Evolutionary conservation across 108 stramenopile species (phyloP), one percentile per base, ranked within the genome.

Genomic region (Licmophora abbreviata): DNA sequence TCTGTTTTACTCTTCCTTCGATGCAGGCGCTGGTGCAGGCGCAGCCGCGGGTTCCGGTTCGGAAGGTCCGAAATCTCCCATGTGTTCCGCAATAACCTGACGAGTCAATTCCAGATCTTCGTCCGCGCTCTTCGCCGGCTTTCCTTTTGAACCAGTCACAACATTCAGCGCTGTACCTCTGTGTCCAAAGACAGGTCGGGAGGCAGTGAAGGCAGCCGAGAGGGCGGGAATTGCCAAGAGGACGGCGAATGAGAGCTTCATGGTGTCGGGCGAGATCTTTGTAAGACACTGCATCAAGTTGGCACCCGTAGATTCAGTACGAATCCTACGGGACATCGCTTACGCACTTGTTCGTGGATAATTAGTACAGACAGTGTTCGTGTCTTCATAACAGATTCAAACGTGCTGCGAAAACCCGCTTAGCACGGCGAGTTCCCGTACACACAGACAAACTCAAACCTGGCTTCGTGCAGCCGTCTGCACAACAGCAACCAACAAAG

Each of bases 21-120:
- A 21, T 3, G 9, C 24, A 6, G 44, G 10, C 10, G 22, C 44
- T 21, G 8, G 15, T 17, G 43, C 15, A 12, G 10, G 9, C 9
- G 34, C 10, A 11, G 38, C 5, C 20, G 17, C 20, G 20, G 44
- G 6, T 3, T 21, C 44, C 1, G 44, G 44, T 46, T 3, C 27
- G 25, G 44, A 60, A 7, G 38, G 24, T 12, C 32, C 55, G 40
- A 51, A 54, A 20, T 62, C 65, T n/a, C 20, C 51, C 43, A 68
- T 34, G 31, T 40, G 52, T 4, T 56, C 51, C 41, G 48, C 42
- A 48, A 78, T 71, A 44, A 74, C 73, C 61, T 68, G 48, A 43
- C 74, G 62, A 17, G 81, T 78, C 66, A 75, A 50, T 50, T 75
- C 81, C 18, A 78, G 45, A 48, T 82, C 81, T 56, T 82, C 81